These are phyloP conservation scores for Leccinum pachyderme DNA, from an alignment of 1,284 basidiomycete genomes.

Conservation along the genomic window DNA sequence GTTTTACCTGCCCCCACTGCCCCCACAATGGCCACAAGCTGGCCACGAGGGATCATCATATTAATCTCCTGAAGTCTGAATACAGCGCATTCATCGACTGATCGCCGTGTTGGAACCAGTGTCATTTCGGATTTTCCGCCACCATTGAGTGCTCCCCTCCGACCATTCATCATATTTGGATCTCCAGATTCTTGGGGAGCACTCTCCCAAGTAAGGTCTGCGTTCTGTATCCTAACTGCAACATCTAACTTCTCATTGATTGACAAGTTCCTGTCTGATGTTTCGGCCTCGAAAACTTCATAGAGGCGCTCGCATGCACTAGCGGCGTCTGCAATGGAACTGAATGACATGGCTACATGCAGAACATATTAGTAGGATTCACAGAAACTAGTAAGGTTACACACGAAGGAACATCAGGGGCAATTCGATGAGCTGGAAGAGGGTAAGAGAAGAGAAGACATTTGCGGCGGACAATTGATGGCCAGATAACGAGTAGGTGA, in stretches of 20 bases:
- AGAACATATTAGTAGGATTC: not conserved
- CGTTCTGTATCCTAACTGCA: constrained; percentile 66
- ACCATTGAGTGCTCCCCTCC: not conserved
- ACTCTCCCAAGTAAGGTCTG: constrained; percentile 84
- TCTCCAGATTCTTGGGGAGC: constrained; percentile 54
- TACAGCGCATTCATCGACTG: constrained; percentile 1
- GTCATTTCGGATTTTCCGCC: not conserved
- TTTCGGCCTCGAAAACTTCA: constrained; percentile 77
- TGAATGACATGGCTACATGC: constrained; percentile 65
- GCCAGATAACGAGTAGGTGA: constrained; percentile 74
- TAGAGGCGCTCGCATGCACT: constrained; percentile 72
- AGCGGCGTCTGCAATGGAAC: constrained; percentile 74
- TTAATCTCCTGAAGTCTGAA: constrained; percentile 48
- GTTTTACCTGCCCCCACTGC: constrained; percentile 69
- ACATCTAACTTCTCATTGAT: constrained; percentile 51
- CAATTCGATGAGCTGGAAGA: constrained; percentile 76
- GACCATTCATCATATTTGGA: too few relatives aligned
- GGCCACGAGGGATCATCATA: constrained; percentile 68
- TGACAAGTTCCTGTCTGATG: constrained; percentile 53
- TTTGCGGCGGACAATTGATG: constrained; percentile 66
- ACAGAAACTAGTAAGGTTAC: constrained; percentile 45
- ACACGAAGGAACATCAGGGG: constrained; percentile 67
- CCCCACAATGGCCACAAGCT: too few relatives aligned
- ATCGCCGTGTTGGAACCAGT: not conserved
- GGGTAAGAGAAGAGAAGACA: constrained; percentile 80